Conservation (phyloP, 306 rosid species). For the Prunus armeniaca region DNA sequence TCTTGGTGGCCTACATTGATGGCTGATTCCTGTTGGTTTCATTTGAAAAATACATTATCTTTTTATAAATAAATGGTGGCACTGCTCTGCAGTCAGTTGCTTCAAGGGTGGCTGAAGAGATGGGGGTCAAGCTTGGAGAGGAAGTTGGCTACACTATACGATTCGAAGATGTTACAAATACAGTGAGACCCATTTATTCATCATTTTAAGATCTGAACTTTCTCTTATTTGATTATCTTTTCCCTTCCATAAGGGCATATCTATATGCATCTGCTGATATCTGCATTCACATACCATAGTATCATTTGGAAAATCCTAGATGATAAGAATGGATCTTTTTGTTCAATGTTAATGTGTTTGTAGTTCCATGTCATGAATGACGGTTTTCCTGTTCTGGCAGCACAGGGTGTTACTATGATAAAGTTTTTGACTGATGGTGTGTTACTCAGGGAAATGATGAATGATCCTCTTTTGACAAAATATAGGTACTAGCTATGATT, state of each 20-base stretch:
- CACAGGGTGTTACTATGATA: conserved; percentile 68
- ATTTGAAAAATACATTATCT: background rate
- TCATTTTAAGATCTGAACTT: background rate
- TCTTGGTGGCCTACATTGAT: background rate
- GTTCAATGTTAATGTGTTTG: background rate
- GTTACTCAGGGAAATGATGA: conserved; percentile 94
- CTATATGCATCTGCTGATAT: background rate
- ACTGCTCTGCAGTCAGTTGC: conserved; percentile 62
- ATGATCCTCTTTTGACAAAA: conserved; percentile 94
- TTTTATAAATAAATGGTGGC: background rate
- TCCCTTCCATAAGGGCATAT: background rate
- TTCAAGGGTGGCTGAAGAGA: conserved; percentile 88
- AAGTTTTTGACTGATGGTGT: conserved; percentile 94
- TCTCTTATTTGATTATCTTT: background rate
- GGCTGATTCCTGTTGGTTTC: background rate
- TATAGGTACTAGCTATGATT: conserved; percentile 54
- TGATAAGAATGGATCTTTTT: background rate
- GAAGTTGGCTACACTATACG: conserved; percentile 95
- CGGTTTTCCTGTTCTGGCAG: conserved; percentile 56
- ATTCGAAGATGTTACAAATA: conserved; percentile 82
- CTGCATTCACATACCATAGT: background rate
- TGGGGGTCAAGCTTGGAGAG: conserved; percentile 87
- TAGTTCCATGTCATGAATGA: conserved; percentile 16
- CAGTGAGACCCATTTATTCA: conserved; percentile 38
- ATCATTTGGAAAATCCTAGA: background rate